These are phyloP conservation scores for Diaporthe batatas DNA, from an alignment of 2,329 filamentous ascomycete genomes.

Conservation along the genomic window DNA sequence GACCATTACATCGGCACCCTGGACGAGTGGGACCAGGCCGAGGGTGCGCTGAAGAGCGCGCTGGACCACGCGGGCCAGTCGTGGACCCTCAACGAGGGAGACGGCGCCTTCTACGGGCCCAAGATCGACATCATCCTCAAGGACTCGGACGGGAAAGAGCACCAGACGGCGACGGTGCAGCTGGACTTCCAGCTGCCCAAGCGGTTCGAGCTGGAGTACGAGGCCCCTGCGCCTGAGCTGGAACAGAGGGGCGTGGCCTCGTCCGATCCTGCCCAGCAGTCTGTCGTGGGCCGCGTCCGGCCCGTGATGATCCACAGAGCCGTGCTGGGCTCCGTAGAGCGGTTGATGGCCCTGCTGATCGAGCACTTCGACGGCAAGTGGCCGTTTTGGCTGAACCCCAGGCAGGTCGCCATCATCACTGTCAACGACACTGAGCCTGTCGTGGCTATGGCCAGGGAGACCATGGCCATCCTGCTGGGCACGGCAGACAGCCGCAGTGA, in stretches of 20 bases:
- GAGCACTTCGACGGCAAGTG: slow-evolving; percentile 85
- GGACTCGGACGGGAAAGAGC: slow-evolving; percentile 86
- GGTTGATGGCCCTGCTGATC: slow-evolving; percentile 86
- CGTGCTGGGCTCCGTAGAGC: slow-evolving; percentile 85
- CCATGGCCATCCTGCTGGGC: slow-evolving; percentile 66
- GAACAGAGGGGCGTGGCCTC: slow-evolving; percentile 67
- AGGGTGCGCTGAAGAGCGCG: slow-evolving; percentile 74
- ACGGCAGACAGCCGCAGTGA: slow-evolving; percentile 49
- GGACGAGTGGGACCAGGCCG: slow-evolving; percentile 77
- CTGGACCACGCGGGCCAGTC: slow-evolving; percentile 73
- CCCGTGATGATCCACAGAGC: slow-evolving; percentile 90
- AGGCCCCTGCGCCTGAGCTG: slow-evolving; percentile 74
- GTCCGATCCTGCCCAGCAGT: slow-evolving; percentile 60
- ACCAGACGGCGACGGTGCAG: slow-evolving; percentile 90
- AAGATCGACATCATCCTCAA: slow-evolving; percentile 90
- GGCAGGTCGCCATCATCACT: slow-evolving; percentile 80
- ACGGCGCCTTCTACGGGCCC: slow-evolving; percentile 91
- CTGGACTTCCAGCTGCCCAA: slow-evolving; percentile 91
- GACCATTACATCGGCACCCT: slow-evolving; percentile 82
- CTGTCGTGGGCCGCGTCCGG: slow-evolving; percentile 69
- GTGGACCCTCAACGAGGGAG: slow-evolving; percentile 83
- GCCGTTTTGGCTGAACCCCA: slow-evolving; percentile 90
- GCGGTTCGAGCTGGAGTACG: slow-evolving; percentile 82
- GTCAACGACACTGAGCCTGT: slow-evolving; percentile 73
- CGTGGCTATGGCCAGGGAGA: slow-evolving; percentile 61